Conservation (phyloP, 2,329 filamentous ascomycete species). For the Niveomyces coronatus region DNA sequence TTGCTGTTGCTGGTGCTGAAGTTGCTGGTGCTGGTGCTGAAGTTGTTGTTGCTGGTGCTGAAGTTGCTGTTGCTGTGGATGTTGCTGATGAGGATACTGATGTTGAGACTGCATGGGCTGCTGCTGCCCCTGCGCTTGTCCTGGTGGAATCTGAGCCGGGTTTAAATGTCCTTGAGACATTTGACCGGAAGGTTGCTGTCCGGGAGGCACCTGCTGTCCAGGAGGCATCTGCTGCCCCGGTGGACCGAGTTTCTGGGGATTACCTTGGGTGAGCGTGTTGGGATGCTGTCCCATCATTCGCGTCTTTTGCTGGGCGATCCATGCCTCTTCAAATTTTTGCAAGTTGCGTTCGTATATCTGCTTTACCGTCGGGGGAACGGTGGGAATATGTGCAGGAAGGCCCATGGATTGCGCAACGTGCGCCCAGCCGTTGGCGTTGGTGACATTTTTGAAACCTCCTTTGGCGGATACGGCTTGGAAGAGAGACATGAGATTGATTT, state of each 20-base stretch:
- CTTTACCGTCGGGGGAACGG: constrained; percentile 59
- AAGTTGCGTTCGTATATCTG: constrained; percentile 68
- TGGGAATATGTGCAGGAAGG: constrained; percentile 53
- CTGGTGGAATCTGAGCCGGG: constrained; percentile 22
- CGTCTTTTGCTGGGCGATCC: constrained; percentile 44
- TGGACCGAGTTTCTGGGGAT: constrained; percentile 26
- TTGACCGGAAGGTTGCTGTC: constrained; percentile 22
- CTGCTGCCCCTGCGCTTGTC: constrained; percentile 14
- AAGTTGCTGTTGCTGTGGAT: constrained; percentile 27
- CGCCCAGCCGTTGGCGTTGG: constrained; percentile 60
- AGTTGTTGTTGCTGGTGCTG: constrained; percentile 23
- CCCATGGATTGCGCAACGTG: constrained; percentile 56
- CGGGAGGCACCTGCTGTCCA: constrained; percentile 22
- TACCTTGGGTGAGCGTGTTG: constrained; percentile 16
- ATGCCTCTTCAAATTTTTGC: constrained; percentile 64
- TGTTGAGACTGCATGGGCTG: no score
- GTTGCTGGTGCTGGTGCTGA: constrained; percentile 25
- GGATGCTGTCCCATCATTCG: constrained; percentile 43
- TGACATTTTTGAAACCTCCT: constrained; percentile 68
- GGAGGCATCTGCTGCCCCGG: constrained; percentile 30
- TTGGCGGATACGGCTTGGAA: constrained; percentile 66
- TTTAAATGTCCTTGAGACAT: constrained; percentile 23
- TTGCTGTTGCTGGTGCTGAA: constrained; percentile 26
- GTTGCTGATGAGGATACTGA: no score
- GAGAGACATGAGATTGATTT: constrained; percentile 63